Evolutionary conservation across 2,329 filamentous ascomycete genomes (phyloP), one percentile per base, ranked within the genome.

Genomic region (Cephalotrichum gorgonifer): DNA sequence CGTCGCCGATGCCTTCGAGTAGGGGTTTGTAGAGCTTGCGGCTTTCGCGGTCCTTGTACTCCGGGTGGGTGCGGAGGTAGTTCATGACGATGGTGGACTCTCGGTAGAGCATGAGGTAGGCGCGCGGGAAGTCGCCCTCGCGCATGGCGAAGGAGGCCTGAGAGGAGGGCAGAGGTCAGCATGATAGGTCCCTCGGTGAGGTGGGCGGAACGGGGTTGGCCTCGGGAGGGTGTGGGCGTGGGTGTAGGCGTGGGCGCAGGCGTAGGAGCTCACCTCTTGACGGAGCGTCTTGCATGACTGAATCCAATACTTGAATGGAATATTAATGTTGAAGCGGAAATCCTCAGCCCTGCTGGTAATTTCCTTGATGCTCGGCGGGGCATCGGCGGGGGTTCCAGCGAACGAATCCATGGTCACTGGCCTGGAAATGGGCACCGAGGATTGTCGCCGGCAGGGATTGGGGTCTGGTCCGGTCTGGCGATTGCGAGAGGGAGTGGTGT

Each of bases 51-150:
- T 80, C 75, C 56, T 78, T 84, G 43, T 79, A 79, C 50, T 93
- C 81, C 1, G 91, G 89, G 57, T 97, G 93, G 2, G 71, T 75
- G 0, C 79, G 75, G 8, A 98, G 73, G 48, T 85, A 76, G 6
- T 88, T 78, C 26, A 95, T 71, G 23, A 95, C 79, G n/a, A 98
- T 80, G 48, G 84, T 76, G 9, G 88, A 88, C 67, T 95, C 89
- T 56, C 93, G 83, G 62, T 93, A 88, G n/a, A 95, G 78, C 51
- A 97, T 81, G 49, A 96, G 77, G 64, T 95, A 98, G 4, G 91
- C 87, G 60, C 93, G 85, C 57, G 89, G 81, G 54, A 88, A 81
- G 65, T 96, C 90, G 58, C 85, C 84, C 65, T 97, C 91, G 39
- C 78, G 77, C 58, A 93, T 77, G 62, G 95, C 95, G 57, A 91